Evolutionary conservation across 257 asterid genomes (phyloP).

Genomic region (Solanum peruvianum): DNA sequence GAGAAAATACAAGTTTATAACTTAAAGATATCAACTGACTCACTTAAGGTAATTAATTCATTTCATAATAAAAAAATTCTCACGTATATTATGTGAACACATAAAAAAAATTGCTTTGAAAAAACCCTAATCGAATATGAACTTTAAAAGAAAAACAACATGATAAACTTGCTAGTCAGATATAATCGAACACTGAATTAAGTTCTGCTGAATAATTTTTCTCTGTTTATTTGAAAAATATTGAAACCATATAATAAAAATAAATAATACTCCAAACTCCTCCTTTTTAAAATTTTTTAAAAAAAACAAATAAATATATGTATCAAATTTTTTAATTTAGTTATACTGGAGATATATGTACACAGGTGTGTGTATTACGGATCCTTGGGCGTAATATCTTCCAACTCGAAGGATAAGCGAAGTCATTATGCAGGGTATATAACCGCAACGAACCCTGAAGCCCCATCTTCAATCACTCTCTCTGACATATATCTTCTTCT

Average conservation of each 20-base stretch:
- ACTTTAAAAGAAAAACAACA: background rate
- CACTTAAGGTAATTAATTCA: background rate
- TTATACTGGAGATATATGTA: background rate
- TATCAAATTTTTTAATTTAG: background rate
- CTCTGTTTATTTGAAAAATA: too few relatives aligned
- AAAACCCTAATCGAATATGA: background rate
- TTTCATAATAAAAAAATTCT: background rate
- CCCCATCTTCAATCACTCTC: background rate
- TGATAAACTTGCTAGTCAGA: background rate
- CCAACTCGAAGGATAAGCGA: background rate
- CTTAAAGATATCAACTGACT: too few relatives aligned
- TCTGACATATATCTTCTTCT: background rate
- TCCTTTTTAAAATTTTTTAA: too few relatives aligned
- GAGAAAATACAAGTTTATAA: too few relatives aligned
- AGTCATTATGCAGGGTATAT: background rate
- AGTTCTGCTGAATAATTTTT: too few relatives aligned
- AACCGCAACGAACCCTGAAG: background rate
- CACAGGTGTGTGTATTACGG: background rate
- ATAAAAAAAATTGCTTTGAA: rapidly evolving
- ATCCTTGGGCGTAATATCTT: background rate
- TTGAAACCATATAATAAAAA: background rate
- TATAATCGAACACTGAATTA: background rate
- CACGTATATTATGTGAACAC: background rate
- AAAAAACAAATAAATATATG: background rate
- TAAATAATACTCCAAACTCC: background rate